These are phyloP conservation scores for Aureobasidium sp. DNA, from an alignment of 2,329 filamentous ascomycete species.

Conservation along the genomic window DNA sequence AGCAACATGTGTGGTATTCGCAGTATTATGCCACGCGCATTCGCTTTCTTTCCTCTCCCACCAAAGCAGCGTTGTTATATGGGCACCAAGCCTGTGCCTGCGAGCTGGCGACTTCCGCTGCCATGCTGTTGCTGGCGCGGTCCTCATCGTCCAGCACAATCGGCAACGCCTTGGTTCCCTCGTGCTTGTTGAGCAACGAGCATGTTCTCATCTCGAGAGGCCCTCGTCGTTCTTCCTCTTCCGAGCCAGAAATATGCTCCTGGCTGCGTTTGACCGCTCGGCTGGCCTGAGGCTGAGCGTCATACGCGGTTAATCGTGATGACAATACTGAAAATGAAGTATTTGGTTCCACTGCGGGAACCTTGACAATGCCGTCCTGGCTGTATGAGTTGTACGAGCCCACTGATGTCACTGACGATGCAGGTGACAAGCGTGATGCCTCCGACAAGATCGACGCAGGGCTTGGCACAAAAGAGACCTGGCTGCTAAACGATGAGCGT, in stretches of 20 bases:
- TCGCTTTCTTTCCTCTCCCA: neutral
- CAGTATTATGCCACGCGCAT: neutral
- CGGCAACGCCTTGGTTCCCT: neutral
- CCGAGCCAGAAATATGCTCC: neutral
- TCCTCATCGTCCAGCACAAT: slow-evolving; percentile 9
- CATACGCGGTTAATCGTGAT: slow-evolving; percentile 1
- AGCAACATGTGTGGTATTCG: too few relatives aligned
- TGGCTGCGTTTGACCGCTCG: slow-evolving; percentile 10
- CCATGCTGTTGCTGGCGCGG: slow-evolving; percentile 1
- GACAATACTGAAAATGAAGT: neutral
- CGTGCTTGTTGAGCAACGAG: neutral
- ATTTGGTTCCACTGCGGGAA: neutral
- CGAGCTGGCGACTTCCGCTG: neutral
- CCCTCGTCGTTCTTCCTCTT: neutral
- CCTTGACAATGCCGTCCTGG: neutral
- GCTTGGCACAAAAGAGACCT: slow-evolving; percentile 44
- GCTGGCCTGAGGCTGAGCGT: slow-evolving; percentile 13
- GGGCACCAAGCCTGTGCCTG: neutral
- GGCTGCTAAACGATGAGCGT: slow-evolving; percentile 39
- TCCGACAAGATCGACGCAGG: slow-evolving; percentile 59
- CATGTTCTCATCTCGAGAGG: neutral
- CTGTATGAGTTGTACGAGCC: slow-evolving; percentile 32
- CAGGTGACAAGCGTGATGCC: slow-evolving; percentile 44
- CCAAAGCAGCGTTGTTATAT: neutral
- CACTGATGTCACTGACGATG: slow-evolving; percentile 46